These are phyloP conservation scores for Botrytis cinerea DNA, from an alignment of 2,329 filamentous ascomycete genomes.

Conservation along the genomic window DNA sequence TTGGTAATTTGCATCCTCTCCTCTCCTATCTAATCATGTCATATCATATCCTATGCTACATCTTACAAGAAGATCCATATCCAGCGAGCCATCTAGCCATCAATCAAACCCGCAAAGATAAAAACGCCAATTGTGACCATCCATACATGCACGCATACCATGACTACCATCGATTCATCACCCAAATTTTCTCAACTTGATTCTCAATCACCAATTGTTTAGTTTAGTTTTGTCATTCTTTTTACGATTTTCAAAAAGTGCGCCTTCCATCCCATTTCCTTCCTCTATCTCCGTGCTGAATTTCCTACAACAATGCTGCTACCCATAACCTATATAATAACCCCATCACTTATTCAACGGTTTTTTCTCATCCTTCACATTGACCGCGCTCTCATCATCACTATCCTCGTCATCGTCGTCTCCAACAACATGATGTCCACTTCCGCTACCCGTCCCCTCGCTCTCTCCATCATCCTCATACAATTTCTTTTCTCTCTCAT, in stretches of 20 bases:
- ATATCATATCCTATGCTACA: no score
- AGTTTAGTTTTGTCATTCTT: background rate
- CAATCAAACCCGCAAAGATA: background rate
- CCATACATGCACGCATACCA: background rate
- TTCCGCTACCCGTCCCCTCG: constrained; percentile 35
- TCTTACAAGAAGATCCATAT: background rate
- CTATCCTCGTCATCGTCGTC: constrained; percentile 51
- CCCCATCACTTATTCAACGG: constrained; percentile 23
- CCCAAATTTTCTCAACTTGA: background rate
- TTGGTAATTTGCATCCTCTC: no score
- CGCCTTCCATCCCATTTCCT: background rate
- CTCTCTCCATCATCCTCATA: constrained; percentile 42
- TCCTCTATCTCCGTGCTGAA: background rate
- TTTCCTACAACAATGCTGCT: background rate
- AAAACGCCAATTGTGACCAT: background rate
- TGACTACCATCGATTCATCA: background rate
- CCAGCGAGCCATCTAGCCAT: background rate
- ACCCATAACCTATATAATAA: no score
- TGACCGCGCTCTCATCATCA: constrained; percentile 40
- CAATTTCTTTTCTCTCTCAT: constrained; percentile 40
- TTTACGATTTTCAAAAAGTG: background rate
- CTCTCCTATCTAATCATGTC: no score
- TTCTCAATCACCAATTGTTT: background rate
- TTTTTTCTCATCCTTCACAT: constrained; percentile 27
- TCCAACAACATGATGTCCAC: constrained; percentile 53